Evolutionary conservation across 2,329 filamentous ascomycete species (phyloP), one percentile per base, ranked within the genome.

Genomic region (Curvularia sp.): DNA sequence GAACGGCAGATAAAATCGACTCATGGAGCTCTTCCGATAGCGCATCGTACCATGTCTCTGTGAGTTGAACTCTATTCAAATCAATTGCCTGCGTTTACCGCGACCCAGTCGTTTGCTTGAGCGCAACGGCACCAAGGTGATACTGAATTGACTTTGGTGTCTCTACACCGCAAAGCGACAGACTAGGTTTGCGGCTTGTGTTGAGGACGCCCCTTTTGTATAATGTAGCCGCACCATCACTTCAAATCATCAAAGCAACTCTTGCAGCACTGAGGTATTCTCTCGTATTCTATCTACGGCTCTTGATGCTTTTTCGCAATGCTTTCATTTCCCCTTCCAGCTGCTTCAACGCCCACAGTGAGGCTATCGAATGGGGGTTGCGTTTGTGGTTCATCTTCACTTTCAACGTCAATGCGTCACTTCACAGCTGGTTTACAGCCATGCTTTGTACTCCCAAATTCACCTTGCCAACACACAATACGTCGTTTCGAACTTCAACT

Each of bases 41-140:
- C 34, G 15, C 18, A 18, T 36, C 15, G 34, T 36, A n/a, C 5
- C 15, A 36, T 36, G 5, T 36, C n/a, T 13, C 18, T 7, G 9
- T 19, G 25, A 21, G 27, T 19, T 21, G 9, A 64, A 59, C 71
- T 8, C 67, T 68, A 32, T 59, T 67, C 12, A 66, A 69, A 48
- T 59, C 64, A 13, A 70, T 74, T 34, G 50, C 66, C 8, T 60
- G 60, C 45, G 61, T 25, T 42, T 23, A 15, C 23, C 5, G 21
- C 39, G 12, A 8, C 4, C 13, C 2, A 8, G 23, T 9, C 39
- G 25, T 9, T 13, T 25, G 15, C 21, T 42, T 8, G 21, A 25
- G 39, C 9, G n/a, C 18, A 42, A 42, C 6, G 7, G 9, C 13
- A 42, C 5, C 13, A 13, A 34, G 7, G 21, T 19, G 3, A 2